Conservation (phyloP, 164 flowering plant species). For the Berberis vulgaris region DNA sequence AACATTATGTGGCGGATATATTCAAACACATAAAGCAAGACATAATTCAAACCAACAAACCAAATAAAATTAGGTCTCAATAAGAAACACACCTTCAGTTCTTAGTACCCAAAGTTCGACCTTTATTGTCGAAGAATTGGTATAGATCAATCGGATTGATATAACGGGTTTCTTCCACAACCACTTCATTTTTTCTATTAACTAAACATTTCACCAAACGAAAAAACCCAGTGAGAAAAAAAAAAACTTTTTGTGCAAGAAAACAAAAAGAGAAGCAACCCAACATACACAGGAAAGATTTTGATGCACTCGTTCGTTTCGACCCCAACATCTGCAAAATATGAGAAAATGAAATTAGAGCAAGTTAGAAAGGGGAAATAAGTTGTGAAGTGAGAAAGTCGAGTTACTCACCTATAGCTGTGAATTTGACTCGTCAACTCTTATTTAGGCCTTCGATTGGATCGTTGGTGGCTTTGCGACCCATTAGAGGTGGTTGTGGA, state of each 20-base stretch:
- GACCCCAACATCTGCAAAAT: constrained; percentile 58
- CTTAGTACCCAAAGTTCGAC: constrained; percentile 78
- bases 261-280: not conserved
- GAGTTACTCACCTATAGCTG: constrained; percentile 31
- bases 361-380: not conserved
- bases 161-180: constrained; percentile 28
- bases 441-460: constrained; percentile 43
- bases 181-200: constrained; percentile 63
- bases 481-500: constrained; percentile 49
- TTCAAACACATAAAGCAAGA: not conserved
- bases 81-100: constrained; percentile 50
- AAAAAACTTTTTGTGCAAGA: not conserved
- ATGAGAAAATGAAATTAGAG: not conserved
- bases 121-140: constrained; percentile 74
- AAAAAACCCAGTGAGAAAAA: not conserved
- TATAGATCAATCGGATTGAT: constrained; percentile 66
- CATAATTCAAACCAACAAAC: not conserved
- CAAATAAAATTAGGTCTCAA: not conserved
- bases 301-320: constrained; percentile 77
- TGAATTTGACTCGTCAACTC: constrained; percentile 57
- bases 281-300: constrained; percentile 53
- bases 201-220: constrained; percentile 23
- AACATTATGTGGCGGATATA: not conserved
- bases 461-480: constrained; percentile 37
- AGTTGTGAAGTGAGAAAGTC: not conserved